Base-by-base conservation (phyloP, 2,329 filamentous ascomycete species). In the Cladosporium sp. region DNA sequence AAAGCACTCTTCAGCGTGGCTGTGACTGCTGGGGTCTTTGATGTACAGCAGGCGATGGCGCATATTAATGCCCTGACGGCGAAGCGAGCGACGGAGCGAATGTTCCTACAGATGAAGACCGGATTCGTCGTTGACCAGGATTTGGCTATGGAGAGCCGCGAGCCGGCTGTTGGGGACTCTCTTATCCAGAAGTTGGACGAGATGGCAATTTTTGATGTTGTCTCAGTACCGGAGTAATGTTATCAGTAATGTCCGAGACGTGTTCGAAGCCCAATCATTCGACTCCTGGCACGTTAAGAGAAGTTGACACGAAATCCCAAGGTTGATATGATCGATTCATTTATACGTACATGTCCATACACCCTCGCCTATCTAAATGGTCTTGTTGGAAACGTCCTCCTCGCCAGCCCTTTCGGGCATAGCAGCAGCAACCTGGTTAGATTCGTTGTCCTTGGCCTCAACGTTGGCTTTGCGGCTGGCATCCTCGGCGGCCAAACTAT, bases 381-480 rank as follows among this genome's bases (percentile, higher is more conserved):
- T 79, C n/a, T 72, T 78, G 66, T 80, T 80, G 61, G 70, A 72
- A 6, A 73, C 70, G 63, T 80, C 78, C 56, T 75, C 75, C 65
- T 79, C 77, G 37, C 75, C 77, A 15, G 72, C 73, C 38, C 72
- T 72, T 65, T 75, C 75, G 14, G 73, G 74, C 65, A 74, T 78
- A 4, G 76, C 78, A 60, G 76, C 76, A 34, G 72, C 71, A 5
- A 70, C 65, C 54, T 76, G 74, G 55, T 55, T 55, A 15, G 67
- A 61, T 11, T 69, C 65, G 51, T 68, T 64, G 51, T 75, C 72
- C 64, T 77, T 67, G 15, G 72, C 73, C 57, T 76, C 59, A 17
- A 70, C 63, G 8, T 67, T 39, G 19, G 19, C 42, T 40, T 39
- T 56, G 42, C 42, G 54, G 19, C 20, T 49, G 30, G 42, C 34